Evolutionary conservation across 768 basidiomycete species (phyloP).

Genomic region (Multifurca ochricompacta): DNA sequence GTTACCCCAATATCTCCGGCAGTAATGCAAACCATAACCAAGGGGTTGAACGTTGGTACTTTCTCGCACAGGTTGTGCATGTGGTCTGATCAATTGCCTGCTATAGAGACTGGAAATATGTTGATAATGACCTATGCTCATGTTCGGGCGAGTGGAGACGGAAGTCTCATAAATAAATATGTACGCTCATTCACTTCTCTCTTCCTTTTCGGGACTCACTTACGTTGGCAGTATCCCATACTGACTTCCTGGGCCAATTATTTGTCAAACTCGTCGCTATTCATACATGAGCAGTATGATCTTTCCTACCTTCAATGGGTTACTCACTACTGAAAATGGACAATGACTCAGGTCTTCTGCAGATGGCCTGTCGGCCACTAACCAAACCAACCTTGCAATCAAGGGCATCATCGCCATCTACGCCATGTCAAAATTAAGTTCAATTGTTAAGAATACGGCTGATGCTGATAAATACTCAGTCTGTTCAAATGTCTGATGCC

Average conservation of each 20-base stretch:
- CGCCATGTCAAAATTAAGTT: constrained; percentile 52
- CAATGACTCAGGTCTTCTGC: constrained; percentile 10
- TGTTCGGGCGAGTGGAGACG: constrained; percentile 25
- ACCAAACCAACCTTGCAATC: constrained; percentile 64
- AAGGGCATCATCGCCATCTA: constrained; percentile 64
- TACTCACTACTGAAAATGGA: constrained; percentile 20
- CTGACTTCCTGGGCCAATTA: constrained; percentile 29
- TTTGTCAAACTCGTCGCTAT: constrained; percentile 32
- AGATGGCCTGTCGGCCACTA: constrained; percentile 28
- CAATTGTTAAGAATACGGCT: constrained; percentile 18
- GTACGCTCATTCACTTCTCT: background rate
- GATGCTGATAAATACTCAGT: constrained; percentile 25
- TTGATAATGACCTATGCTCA: constrained; percentile 29
- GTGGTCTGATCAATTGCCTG: background rate
- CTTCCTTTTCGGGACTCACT: background rate
- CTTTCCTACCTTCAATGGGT: constrained; percentile 42
- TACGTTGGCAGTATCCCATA: constrained; percentile 22
- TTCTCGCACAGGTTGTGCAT: background rate
- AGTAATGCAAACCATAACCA: background rate
- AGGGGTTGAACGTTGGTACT: constrained; percentile 10
- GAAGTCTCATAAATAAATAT: constrained; percentile 21
- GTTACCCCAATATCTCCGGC: constrained; percentile 8
- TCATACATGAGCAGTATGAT: constrained; percentile 43
- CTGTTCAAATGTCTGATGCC: constrained; percentile 2
- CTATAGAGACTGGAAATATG: constrained; percentile 29